These are phyloP conservation scores for Sodiomyces alkalinus DNA, from an alignment of 2,329 filamentous ascomycete species.

Conservation along the genomic window DNA sequence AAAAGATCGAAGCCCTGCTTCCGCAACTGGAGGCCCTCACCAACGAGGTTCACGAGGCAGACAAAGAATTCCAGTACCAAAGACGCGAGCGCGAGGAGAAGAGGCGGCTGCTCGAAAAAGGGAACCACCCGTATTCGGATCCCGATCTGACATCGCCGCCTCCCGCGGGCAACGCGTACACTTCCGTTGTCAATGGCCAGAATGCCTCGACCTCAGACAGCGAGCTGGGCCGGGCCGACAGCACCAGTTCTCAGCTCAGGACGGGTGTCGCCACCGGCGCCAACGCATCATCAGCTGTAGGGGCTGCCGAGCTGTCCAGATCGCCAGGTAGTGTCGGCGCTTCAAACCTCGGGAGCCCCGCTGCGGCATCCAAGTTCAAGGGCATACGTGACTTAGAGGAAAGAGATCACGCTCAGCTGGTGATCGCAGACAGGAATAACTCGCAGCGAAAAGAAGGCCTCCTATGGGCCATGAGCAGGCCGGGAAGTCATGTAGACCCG, in stretches of 20 bases:
- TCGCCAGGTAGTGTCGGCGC: slow-evolving; percentile 40
- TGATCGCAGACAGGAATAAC: slow-evolving; percentile 39
- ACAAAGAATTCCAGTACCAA: slow-evolving; percentile 94
- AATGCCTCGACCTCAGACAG: slow-evolving; percentile 42
- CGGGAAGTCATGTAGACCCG: slow-evolving; percentile 87
- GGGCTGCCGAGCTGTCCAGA: slow-evolving; percentile 31
- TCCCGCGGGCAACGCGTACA: slow-evolving; percentile 16
- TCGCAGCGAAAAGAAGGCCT: slow-evolving; percentile 83
- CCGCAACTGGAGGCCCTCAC: slow-evolving; percentile 83
- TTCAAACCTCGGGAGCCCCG: slow-evolving; percentile 32
- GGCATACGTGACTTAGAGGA: slow-evolving; percentile 89
- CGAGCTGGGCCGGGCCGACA: slow-evolving; percentile 59
- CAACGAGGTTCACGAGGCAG: slow-evolving; percentile 77
- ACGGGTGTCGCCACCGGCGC: slow-evolving; percentile 12
- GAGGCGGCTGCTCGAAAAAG: slow-evolving; percentile 76
- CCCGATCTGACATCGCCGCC: slow-evolving; percentile 40
- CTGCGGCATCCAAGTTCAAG: slow-evolving; percentile 54
- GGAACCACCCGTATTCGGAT: slow-evolving; percentile 57
- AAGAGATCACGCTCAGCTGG: slow-evolving; percentile 43
- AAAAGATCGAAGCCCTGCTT: slow-evolving; percentile 73
- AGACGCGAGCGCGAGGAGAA: slow-evolving; percentile 94
- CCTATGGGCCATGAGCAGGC: slow-evolving; percentile 84
- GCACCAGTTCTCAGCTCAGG: slow-evolving; percentile 54
- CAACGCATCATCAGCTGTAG: slow-evolving; percentile 4
- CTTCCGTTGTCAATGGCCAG: slow-evolving; percentile 25